Evolutionary conservation across 768 basidiomycete genomes (phyloP).

Genomic region (Imleria badia): DNA sequence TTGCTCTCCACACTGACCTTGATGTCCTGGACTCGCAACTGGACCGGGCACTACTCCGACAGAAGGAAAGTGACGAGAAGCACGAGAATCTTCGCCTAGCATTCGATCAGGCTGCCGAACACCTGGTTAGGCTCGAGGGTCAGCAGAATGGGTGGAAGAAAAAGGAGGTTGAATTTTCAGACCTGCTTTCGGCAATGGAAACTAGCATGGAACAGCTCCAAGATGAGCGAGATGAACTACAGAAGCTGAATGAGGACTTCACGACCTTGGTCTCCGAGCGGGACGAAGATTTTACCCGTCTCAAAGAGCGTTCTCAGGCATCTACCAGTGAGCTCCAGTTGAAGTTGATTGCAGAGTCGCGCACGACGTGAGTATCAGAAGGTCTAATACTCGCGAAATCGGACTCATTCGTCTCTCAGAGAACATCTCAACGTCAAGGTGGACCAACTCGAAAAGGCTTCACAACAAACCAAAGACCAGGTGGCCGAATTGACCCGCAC

Average conservation of each 20-base stretch:
- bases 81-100: conserved; percentile 66
- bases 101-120: conserved; percentile 84
- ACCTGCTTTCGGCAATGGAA: conserved; percentile 56
- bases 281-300: conserved; percentile 75
- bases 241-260: conserved; percentile 66
- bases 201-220: conserved; percentile 59
- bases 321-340: conserved; percentile 66
- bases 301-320: conserved; percentile 73
- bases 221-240: conserved; percentile 58
- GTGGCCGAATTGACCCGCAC: conserved; percentile 75
- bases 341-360: conserved; percentile 64
- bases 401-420: conserved; percentile 38
- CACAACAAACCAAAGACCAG: conserved; percentile 73
- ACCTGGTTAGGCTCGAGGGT: conserved; percentile 76
- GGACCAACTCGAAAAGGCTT: conserved; percentile 63
- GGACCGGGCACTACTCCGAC: conserved; percentile 71
- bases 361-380: conserved; percentile 53
- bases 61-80: conserved; percentile 80
- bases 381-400: not conserved
- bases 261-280: conserved; percentile 65
- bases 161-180: conserved; percentile 62
- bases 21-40: conserved; percentile 85
- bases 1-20: conserved; percentile 76
- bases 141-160: conserved; percentile 68
- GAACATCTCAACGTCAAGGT: conserved; percentile 60